Conservation (phyloP, 352 stramenopile species). For the Globisporangium paroecandrum region DNA sequence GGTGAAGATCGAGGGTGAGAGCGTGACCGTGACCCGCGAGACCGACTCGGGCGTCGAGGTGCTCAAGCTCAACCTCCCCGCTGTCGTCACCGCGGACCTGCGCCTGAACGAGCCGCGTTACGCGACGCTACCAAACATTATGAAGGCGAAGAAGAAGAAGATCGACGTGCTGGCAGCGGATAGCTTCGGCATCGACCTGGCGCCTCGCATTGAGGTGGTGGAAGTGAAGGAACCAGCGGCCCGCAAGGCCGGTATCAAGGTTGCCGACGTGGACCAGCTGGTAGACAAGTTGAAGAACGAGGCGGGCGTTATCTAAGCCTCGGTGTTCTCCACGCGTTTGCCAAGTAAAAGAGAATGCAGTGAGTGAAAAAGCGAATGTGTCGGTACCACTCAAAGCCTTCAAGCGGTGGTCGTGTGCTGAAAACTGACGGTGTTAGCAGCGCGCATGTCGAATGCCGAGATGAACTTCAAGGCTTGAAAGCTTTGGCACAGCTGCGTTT, state of each 20-base stretch:
- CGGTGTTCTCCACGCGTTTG: neutral
- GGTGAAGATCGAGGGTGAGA: constrained; percentile 63
- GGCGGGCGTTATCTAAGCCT: constrained; percentile 82
- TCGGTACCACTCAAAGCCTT: neutral
- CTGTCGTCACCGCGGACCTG: constrained; percentile 97
- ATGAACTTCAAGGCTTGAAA: no score
- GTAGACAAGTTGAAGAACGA: constrained; percentile 97
- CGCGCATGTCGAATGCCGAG: neutral
- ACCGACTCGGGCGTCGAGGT: constrained; percentile 93
- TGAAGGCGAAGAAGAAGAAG: constrained; percentile 97
- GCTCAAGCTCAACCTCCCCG: constrained; percentile 87
- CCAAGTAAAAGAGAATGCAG: neutral
- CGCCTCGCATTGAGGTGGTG: constrained; percentile 67
- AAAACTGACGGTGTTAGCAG: neutral
- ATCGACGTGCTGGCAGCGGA: constrained; percentile 78
- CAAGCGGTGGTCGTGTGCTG: neutral
- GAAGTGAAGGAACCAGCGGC: constrained; percentile 91
- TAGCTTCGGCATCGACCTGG: constrained; percentile 70
- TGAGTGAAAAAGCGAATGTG: neutral
- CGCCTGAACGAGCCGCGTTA: constrained; percentile 99
- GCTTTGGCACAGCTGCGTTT: neutral
- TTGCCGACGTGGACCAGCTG: constrained; percentile 93
- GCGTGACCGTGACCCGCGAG: constrained; percentile 89
- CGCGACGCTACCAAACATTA: constrained; percentile 99
- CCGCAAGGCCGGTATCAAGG: constrained; percentile 94